A percentile compares a stretch with the other conserved stretches of the same genome.
Evolutionary conservation across 805 yeast genomes (phyloP).

Genomic region (Maudiozyma barnettii): DNA sequence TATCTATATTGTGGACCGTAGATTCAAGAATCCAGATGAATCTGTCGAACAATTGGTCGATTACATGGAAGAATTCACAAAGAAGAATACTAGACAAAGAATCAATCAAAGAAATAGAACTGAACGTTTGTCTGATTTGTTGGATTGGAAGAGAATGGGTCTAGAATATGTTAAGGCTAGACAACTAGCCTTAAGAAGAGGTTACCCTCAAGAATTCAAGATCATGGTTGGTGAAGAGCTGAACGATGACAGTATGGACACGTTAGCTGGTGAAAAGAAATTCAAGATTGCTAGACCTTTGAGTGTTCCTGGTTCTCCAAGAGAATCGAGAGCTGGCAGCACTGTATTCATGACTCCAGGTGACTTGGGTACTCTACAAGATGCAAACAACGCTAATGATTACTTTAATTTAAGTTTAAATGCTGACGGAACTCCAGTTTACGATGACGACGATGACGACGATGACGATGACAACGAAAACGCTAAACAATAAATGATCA

Average conservation of each 20-base stretch:
- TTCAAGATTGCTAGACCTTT: conserved; percentile 81
- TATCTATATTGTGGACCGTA: conserved; percentile 90
- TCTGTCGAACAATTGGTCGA: conserved; percentile 83
- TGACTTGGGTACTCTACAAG: conserved; percentile 93
- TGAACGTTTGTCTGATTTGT: conserved; percentile 81
- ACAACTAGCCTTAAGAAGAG: conserved; percentile 81
- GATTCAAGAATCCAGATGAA: conserved; percentile 86
- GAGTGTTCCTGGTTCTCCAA: conserved; percentile 96
- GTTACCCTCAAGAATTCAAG: conserved; percentile 78
- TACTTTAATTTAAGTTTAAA: conserved; percentile 42
- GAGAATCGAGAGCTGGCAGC: conserved; percentile 31
- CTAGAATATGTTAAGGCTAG: conserved; percentile 92
- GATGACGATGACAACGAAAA: neutral
- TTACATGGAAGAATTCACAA: conserved; percentile 80
- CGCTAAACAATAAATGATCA: neutral
- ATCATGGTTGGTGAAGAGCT: conserved; percentile 27
- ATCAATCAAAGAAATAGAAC: conserved; percentile 97
- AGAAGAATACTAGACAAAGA: conserved; percentile 90
- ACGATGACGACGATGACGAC: conserved; percentile 32
- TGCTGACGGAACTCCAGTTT: conserved; percentile 29
- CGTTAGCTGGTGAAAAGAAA: conserved; percentile 32
- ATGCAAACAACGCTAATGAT: conserved; percentile 72
- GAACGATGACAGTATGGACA: conserved; percentile 23
- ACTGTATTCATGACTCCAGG: conserved; percentile 93
- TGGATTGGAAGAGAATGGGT: conserved; percentile 98